Conservation (phyloP, 345 rosid genomes). For the Lumnitzera racemosa region DNA sequence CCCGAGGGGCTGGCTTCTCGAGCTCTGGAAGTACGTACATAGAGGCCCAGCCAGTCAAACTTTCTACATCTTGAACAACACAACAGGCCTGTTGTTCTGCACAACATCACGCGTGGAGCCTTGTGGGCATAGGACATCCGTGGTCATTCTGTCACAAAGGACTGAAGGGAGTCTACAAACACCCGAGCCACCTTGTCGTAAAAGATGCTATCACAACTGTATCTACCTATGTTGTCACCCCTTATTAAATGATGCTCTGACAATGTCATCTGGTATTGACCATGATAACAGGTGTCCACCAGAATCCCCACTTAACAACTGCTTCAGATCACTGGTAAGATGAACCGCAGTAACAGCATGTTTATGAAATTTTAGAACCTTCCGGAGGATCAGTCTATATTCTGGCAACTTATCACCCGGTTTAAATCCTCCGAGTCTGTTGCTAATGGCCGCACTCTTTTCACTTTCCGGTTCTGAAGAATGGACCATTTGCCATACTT, state of each 20-base stretch:
- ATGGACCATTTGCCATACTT: constrained; percentile 96
- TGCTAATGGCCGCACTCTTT: constrained; percentile 36
- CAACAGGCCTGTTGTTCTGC: constrained; percentile 23
- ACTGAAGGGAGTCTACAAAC: constrained; percentile 9
- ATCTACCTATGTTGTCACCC: constrained; percentile 17
- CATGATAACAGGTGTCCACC: constrained; percentile 86
- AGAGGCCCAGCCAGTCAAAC: not conserved
- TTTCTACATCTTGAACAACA: constrained; percentile 11
- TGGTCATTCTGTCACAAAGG: constrained; percentile 8
- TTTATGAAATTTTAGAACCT: constrained; percentile 80
- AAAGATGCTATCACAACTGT: too few species aligned
- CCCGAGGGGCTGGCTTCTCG: too few species aligned
- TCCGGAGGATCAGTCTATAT: constrained; percentile 74
- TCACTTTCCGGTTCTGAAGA: constrained; percentile 44
- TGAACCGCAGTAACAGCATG: constrained; percentile 82
- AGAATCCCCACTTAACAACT: constrained; percentile 88
- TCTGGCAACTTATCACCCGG: constrained; percentile 61
- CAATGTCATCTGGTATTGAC: constrained; percentile 83
- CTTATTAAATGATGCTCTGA: constrained; percentile 50
- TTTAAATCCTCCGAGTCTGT: constrained; percentile 46
- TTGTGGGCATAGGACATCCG: constrained; percentile 6
- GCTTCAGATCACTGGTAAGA: constrained; percentile 78
- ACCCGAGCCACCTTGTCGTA: constrained; percentile 2
- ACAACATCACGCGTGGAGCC: constrained; percentile 3
- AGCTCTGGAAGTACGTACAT: too few species aligned